Percentiles rank a stretch among this genome's conserved stretches.
Evolutionary conservation across 2,329 filamentous ascomycete species (phyloP).

Genomic region (Ophiobolus disseminans): DNA sequence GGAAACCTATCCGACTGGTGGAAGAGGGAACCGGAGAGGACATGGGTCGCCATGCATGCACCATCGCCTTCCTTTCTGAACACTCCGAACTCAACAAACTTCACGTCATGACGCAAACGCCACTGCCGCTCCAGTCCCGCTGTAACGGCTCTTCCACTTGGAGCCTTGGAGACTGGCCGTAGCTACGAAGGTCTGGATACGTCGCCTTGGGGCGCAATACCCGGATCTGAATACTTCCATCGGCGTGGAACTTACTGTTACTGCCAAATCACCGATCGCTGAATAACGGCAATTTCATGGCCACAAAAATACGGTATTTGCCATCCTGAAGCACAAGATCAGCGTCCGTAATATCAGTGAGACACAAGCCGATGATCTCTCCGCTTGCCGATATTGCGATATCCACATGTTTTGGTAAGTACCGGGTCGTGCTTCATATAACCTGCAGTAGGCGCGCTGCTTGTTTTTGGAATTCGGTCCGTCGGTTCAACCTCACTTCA

Average conservation of each 20-base stretch:
- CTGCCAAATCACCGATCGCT: not conserved
- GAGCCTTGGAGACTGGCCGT: not conserved
- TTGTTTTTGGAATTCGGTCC: conserved; percentile 5
- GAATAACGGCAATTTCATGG: not conserved
- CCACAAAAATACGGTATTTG: not conserved
- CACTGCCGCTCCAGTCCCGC: not conserved
- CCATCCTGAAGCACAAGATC: conserved; percentile 8
- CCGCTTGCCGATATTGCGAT: not conserved
- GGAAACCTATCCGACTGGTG: not conserved
- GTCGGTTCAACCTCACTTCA: conserved; percentile 2
- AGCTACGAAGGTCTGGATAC: not conserved
- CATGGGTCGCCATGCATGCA: conserved; percentile 1
- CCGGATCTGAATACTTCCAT: not conserved
- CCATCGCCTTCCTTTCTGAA: not conserved
- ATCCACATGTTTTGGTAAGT: not conserved
- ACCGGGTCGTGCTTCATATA: conserved; percentile 1
- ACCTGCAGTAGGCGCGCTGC: conserved; percentile 6
- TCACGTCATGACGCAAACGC: not conserved
- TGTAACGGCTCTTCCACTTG: not conserved
- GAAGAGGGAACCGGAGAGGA: not conserved
- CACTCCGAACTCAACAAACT: not conserved
- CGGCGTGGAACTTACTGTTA: not conserved
- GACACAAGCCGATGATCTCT: conserved; percentile 1
- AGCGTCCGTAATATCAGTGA: conserved; percentile 12
- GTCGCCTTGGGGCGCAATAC: not conserved